These are phyloP conservation scores for Hansfordia pulvinata DNA, from an alignment of 2,329 filamentous ascomycete species.

Conservation along the genomic window DNA sequence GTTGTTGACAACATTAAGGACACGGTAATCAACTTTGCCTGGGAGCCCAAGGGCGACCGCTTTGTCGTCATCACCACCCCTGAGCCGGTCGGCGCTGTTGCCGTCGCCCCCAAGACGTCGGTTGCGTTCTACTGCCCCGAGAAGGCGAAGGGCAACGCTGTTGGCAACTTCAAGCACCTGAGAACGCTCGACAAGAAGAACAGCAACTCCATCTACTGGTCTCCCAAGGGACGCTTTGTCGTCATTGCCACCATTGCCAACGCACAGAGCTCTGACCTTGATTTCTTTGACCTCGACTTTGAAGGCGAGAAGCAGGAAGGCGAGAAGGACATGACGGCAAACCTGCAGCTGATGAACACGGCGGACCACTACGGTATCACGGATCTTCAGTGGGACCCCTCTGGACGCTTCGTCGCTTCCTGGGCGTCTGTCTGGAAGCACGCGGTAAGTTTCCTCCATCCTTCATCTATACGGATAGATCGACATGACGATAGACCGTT, in stretches of 20 bases:
- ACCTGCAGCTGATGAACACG: constrained; percentile 87
- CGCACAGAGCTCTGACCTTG: constrained; percentile 85
- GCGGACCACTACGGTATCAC: constrained; percentile 96
- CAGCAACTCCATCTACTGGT: constrained; percentile 99
- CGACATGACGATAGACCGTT: too few species aligned
- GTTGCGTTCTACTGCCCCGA: constrained; percentile 96
- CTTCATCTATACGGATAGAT: constrained; percentile 3
- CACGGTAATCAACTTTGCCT: constrained; percentile 98
- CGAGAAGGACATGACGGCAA: constrained; percentile 88
- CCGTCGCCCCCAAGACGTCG: constrained; percentile 83
- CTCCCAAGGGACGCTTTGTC: constrained; percentile 86
- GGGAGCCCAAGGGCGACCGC: constrained; percentile 95
- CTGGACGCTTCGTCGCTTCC: constrained; percentile 84
- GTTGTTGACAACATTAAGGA: constrained; percentile 97
- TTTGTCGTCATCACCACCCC: constrained; percentile 95
- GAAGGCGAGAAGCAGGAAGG: constrained; percentile 90
- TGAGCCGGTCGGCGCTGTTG: constrained; percentile 64
- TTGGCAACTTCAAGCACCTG: constrained; percentile 94
- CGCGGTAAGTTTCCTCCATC: constrained; percentile 46
- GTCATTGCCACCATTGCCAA: constrained; percentile 88
- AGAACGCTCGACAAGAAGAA: constrained; percentile 97
- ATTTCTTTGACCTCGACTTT: constrained; percentile 96
- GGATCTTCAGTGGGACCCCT: constrained; percentile 96
- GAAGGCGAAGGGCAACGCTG: constrained; percentile 67
- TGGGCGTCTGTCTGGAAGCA: constrained; percentile 96